A percentile compares a stretch with the other conserved stretches of the same genome.
Conservation (phyloP, 2,329 filamentous ascomycete genomes). For the Neopestalotiopsis sp. region DNA sequence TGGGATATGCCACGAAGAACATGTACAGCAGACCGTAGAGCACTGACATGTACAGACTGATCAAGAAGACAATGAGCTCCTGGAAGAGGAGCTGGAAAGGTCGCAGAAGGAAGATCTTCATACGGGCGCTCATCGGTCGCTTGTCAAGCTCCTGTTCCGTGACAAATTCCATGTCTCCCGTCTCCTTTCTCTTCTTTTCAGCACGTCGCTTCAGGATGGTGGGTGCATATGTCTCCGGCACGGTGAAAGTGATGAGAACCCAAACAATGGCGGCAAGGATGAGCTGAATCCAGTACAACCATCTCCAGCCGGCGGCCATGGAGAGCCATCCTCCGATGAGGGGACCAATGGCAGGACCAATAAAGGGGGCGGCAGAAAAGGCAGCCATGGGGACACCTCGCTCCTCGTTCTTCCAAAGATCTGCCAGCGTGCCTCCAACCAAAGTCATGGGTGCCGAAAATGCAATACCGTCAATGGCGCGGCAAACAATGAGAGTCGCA, state of each 20-base stretch:
- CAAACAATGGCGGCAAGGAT: constrained; percentile 76
- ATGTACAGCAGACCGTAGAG: constrained; percentile 78
- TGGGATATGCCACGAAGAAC: constrained; percentile 75
- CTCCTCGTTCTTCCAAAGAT: constrained; percentile 85
- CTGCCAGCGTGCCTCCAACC: constrained; percentile 81
- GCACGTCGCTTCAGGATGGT: constrained; percentile 76
- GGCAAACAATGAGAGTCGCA: constrained; percentile 75
- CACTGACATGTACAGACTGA: constrained; percentile 85
- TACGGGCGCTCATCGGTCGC: constrained; percentile 70
- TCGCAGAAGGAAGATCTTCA: constrained; percentile 77
- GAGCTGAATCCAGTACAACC: constrained; percentile 87
- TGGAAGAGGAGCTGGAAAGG: constrained; percentile 86
- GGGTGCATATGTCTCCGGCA: constrained; percentile 88
- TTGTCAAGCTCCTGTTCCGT: constrained; percentile 83
- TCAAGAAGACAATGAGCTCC: constrained; percentile 85
- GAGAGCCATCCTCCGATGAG: constrained; percentile 79
- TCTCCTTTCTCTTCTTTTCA: constrained; percentile 71
- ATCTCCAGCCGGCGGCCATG: constrained; percentile 76
- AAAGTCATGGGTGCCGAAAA: constrained; percentile 89
- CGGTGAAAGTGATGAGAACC: constrained; percentile 82
- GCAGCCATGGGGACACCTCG: constrained; percentile 87
- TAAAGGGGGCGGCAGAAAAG: constrained; percentile 82
- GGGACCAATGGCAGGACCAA: constrained; percentile 79
- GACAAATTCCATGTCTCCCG: constrained; percentile 70
- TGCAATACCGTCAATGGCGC: constrained; percentile 80